Base-by-base conservation (phyloP, 1,284 basidiomycete genomes). In the Farysia itapuensis region DNA sequence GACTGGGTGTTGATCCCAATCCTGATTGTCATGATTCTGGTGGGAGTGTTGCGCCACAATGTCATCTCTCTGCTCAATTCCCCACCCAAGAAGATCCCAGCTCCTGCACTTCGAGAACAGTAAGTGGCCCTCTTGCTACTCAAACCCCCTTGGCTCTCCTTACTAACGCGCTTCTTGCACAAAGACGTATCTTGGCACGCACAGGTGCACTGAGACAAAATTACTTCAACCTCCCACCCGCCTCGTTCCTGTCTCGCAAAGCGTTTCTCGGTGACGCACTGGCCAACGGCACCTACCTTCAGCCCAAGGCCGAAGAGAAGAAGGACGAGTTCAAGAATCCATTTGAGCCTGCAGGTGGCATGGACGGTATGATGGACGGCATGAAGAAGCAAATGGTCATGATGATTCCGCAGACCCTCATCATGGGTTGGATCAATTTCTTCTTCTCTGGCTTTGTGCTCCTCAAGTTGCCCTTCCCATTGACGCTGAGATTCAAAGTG, bases 371-470 rank as follows among this genome's bases (percentile, higher is more conserved):
- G 90, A 95, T 98, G 92, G 84, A 92, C 22, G 90, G 90, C 39
- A 90, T 98, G 88, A 98, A 97, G 82, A 95, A 94, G 39, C 94
- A 97, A 79, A 92, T 92, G 82, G 92, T 97, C 42, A 75, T 75
- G 71, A 77, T 77, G 75, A 66, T 77, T 18, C 75, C 75, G 5
- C 75, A 77, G 45, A 97, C 97, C 86, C 82, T 97, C 59, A 93
- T 98, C 70, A 98, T 98, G 95, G 94, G 93, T 57, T 98, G 95
- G 90, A 95, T 99, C 81, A 96, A 94, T 79, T 93, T 94, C 78
- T 98, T 98, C 84, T 98, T 98, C 80, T 89, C 90, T 63, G 94
- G 94, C 24, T 97, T 98, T 77, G 89, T 98, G 40, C 83, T 96
- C 51, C 95, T 97, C 78, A 94, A 93, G 75, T 81, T 99, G 0